Evolutionary conservation across 495 filamentous ascomycete species (phyloP).

Genomic region (Cudoniella acicularis): DNA sequence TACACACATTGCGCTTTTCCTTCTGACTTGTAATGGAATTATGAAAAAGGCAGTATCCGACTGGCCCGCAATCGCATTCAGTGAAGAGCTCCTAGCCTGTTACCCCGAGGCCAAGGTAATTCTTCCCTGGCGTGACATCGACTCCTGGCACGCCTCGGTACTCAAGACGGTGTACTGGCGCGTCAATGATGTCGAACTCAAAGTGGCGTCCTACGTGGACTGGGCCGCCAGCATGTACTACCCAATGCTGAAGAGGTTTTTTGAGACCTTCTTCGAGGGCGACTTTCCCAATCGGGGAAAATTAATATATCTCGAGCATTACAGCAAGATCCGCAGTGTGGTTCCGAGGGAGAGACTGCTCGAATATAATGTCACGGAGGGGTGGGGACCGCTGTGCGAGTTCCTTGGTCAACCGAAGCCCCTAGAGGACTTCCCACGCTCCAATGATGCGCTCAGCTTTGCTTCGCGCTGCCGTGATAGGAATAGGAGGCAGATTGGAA

Average conservation of each 20-base stretch:
- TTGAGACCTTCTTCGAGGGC: conserved; percentile 51
- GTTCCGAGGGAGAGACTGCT: conserved; percentile 42
- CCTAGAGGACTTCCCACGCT: conserved; percentile 39
- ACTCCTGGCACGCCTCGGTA: conserved; percentile 42
- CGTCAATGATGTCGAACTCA: conserved; percentile 51
- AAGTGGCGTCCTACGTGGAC: conserved; percentile 47
- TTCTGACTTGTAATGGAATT: too few relatives aligned
- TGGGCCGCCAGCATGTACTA: conserved; percentile 58
- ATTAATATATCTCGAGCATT: conserved; percentile 24
- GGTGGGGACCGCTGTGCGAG: conserved; percentile 64
- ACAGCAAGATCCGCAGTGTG: conserved; percentile 25
- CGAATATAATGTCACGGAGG: conserved; percentile 61
- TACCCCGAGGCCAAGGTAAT: conserved; percentile 71
- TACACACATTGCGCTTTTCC: too few relatives aligned
- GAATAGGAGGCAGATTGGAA: conserved; percentile 61
- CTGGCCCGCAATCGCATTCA: conserved; percentile 63
- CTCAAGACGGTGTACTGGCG: conserved; percentile 49
- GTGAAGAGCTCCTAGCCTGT: conserved; percentile 62
- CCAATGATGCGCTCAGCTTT: conserved; percentile 50
- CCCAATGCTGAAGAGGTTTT: conserved; percentile 58
- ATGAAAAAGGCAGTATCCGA: conserved; percentile 65
- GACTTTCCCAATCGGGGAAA: conserved; percentile 49
- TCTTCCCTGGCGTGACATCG: conserved; percentile 54
- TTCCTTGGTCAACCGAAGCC: conserved; percentile 61
- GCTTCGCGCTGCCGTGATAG: conserved; percentile 53